Base-by-base conservation (phyloP, 176 grass and related monocot species). In the Stipa capillata region DNA sequence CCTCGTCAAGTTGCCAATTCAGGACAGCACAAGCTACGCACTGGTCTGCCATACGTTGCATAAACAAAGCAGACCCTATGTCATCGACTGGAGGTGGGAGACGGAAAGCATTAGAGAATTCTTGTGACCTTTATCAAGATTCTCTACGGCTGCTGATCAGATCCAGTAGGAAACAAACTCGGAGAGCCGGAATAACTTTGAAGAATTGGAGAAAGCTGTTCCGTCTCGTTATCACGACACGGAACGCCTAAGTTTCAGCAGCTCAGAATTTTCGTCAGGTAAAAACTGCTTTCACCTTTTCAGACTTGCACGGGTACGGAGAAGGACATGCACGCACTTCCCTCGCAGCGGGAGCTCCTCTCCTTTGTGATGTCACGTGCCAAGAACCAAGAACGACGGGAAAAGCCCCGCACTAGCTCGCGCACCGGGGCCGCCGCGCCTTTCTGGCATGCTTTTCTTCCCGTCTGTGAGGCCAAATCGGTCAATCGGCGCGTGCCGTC, bases 351-450 rank as follows among this genome's bases (percentile, higher is more conserved):
- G 84, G 67, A 73, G 76, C 69, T 37, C 28, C 16, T 53, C n/a
- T 37, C n/a, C n/a, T n/a, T n/a, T n/a, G n/a, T 65, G 67, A 73
- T 20, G 67, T 79, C 67, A 70, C 39, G n/a, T n/a, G n/a, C n/a
- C n/a, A n/a, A n/a, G n/a, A n/a, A n/a, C n/a, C n/a, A n/a, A n/a
- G 16, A 52, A 35, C 57, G 50, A 7, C 17, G 8, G 8, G 17
- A 16, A 32, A 40, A 66, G 35, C 36, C 16, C 25, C n/a, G 69
- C 69, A n/a, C 69, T 45, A 5, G 24, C 65, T 28, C 23, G 40
- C 16, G 6, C 40, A 13, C 37, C 13, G 15, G 4, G n/a, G 36
- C 37, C 4, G n/a, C n/a, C n/a, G n/a, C 5, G 14, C 24, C 29
- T 50, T 49, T n/a, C n/a, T n/a, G n/a, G n/a, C n/a, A n/a, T n/a